Conservation (phyloP, 768 basidiomycete species). For the Piloderma croceum region DNA sequence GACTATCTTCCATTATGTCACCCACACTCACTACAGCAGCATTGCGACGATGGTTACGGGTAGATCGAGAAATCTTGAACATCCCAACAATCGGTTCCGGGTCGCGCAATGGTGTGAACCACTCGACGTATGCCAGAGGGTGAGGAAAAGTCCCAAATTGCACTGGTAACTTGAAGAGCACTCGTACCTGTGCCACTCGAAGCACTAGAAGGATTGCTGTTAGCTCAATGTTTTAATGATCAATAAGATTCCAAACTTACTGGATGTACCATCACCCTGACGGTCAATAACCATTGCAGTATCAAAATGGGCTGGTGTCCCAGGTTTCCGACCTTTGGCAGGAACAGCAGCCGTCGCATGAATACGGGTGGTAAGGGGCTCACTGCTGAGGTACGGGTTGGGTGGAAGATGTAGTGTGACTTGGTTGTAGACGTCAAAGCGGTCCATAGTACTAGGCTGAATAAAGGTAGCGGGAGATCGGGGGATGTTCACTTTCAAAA, state of each 20-base stretch:
- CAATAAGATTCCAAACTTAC: too few relatives aligned
- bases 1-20: constrained; percentile 10
- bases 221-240: too few relatives aligned
- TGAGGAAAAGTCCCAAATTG: constrained; percentile 7
- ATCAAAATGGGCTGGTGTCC: too few relatives aligned
- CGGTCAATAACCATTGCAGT: background rate
- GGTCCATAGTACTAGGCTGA: constrained; percentile 1
- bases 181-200: constrained; percentile 19
- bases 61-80: constrained; percentile 17
- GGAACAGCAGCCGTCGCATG: too few relatives aligned
- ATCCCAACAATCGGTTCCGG: constrained; percentile 9
- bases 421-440: constrained; percentile 6
- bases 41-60: constrained; percentile 11
- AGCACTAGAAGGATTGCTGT: constrained; percentile 19
- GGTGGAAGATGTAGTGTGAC: constrained; percentile 1
- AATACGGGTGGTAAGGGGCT: too few relatives aligned
- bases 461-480: background rate
- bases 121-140: constrained; percentile 22
- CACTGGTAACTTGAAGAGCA: constrained; percentile 21
- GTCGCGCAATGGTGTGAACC: constrained; percentile 7
- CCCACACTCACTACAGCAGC: constrained; percentile 14
- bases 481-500: background rate
- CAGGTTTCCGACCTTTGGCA: too few relatives aligned
- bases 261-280: too few relatives aligned
- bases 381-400: constrained; percentile 5